These are phyloP conservation scores for Colletotrichum sp. DNA, from an alignment of 2,329 filamentous ascomycete genomes.

Conservation along the genomic window DNA sequence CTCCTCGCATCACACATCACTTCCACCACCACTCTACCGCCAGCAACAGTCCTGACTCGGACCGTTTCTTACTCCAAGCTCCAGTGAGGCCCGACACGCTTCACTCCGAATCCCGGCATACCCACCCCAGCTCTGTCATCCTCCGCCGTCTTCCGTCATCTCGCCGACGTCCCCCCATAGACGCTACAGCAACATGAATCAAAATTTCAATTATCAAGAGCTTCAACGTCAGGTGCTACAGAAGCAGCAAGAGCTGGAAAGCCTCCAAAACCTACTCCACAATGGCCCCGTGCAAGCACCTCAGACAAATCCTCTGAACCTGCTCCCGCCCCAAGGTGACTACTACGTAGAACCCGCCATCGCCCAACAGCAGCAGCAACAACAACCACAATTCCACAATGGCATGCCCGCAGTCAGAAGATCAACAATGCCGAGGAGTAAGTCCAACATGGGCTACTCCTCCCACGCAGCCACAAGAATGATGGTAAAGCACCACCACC, in stretches of 20 bases:
- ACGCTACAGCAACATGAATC: constrained; percentile 14
- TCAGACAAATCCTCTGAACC: constrained; percentile 1
- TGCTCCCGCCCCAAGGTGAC: constrained; percentile 7
- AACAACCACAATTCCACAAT: constrained; percentile 4
- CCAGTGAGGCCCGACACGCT: background rate
- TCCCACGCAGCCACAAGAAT: constrained; percentile 4
- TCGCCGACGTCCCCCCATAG: background rate
- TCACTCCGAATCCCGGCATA: background rate
- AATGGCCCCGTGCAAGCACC: background rate
- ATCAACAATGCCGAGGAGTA: constrained; percentile 18
- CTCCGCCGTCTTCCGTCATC: background rate
- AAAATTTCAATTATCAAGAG: constrained; percentile 13
- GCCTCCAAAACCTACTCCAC: constrained; percentile 10
- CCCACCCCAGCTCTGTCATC: background rate
- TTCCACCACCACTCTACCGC: background rate
- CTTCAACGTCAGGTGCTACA: constrained; percentile 18
- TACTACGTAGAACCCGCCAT: constrained; percentile 13
- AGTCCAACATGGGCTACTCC: constrained; percentile 21
- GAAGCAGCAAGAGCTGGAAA: constrained; percentile 21
- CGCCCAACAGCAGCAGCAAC: background rate
- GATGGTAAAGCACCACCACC: constrained; percentile 10
- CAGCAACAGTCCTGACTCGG: constrained; percentile 1
- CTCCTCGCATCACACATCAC: background rate
- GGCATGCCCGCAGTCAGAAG: background rate
- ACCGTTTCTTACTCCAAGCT: background rate